Evolutionary conservation across 2,329 filamentous ascomycete genomes (phyloP).

Genomic region (Scopulariopsis brevicaulis): DNA sequence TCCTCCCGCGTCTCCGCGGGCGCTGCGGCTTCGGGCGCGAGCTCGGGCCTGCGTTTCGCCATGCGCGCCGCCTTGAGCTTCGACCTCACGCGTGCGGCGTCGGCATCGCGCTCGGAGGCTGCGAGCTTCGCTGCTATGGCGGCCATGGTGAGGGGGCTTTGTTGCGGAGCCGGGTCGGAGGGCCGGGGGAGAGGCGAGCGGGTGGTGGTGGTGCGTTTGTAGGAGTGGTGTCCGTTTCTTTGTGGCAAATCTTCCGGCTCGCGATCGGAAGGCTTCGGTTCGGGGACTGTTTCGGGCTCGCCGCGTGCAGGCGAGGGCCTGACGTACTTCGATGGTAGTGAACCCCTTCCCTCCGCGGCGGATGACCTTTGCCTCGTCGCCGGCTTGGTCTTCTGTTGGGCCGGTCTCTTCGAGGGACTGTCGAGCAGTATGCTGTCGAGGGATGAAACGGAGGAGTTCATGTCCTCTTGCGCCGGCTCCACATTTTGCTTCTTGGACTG

Average conservation of each 20-base stretch:
- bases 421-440: conserved; percentile 12
- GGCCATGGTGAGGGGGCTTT: conserved; percentile 49
- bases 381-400: neutral
- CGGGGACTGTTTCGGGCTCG: neutral
- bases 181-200: conserved; percentile 22
- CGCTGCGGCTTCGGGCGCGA: conserved; percentile 9
- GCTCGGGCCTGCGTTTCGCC: conserved; percentile 11
- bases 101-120: conserved; percentile 51
- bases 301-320: neutral
- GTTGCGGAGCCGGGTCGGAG: conserved; percentile 28
- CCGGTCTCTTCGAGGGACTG: conserved; percentile 5
- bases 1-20: conserved; percentile 5
- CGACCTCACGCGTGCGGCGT: conserved; percentile 50
- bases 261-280: neutral
- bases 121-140: conserved; percentile 52
- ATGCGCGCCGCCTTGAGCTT: conserved; percentile 45
- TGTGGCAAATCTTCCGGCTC: neutral
- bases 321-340: neutral
- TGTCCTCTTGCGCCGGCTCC: neutral
- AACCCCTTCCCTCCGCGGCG: neutral
- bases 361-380: neutral
- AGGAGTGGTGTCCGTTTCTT: neutral
- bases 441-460: conserved; percentile 11
- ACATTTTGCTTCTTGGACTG: neutral
- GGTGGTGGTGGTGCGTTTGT: conserved; percentile 7